phyloP scores from a whole-genome alignment of 129 eudicot species.

The Sambucus nigra region DNA sequence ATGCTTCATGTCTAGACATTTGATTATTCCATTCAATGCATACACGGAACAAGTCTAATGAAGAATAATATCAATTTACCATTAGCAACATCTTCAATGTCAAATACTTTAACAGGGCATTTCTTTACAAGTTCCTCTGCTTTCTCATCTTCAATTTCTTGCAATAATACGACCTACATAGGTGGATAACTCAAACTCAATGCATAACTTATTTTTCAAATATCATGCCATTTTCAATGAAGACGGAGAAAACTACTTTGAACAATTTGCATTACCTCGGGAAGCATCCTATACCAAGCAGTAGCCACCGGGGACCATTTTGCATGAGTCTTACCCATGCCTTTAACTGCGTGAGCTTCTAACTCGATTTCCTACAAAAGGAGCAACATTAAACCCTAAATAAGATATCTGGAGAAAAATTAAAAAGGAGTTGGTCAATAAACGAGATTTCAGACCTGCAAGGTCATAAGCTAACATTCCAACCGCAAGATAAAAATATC shows the following conservation, averaged over 20 bases:
- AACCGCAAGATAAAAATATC: no score
- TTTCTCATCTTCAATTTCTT: constrained; percentile 54
- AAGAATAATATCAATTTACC: constrained; percentile 24
- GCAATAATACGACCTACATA: constrained; percentile 55
- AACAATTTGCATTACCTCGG: constrained; percentile 49
- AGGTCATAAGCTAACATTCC: no score
- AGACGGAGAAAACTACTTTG: neutral
- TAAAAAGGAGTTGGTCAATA: neutral
- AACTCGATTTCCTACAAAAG: constrained; percentile 73
- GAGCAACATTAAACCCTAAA: neutral
- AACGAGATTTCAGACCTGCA: no score
- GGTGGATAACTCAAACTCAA: neutral
- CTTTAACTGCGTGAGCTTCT: constrained; percentile 94
- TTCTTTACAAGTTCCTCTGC: constrained; percentile 60
- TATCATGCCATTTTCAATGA: neutral
- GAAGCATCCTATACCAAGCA: constrained; percentile 96
- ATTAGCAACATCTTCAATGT: constrained; percentile 69
- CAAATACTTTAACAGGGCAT: constrained; percentile 83
- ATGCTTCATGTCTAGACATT: neutral
- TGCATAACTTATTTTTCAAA: neutral
- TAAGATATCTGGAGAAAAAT: neutral
- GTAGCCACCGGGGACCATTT: constrained; percentile 98
- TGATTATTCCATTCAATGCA: neutral
- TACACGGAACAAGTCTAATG: neutral
- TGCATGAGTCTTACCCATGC: constrained; percentile 90